Base-by-base conservation (phyloP, 257 asterid species). In the Mitragyna speciosa region DNA sequence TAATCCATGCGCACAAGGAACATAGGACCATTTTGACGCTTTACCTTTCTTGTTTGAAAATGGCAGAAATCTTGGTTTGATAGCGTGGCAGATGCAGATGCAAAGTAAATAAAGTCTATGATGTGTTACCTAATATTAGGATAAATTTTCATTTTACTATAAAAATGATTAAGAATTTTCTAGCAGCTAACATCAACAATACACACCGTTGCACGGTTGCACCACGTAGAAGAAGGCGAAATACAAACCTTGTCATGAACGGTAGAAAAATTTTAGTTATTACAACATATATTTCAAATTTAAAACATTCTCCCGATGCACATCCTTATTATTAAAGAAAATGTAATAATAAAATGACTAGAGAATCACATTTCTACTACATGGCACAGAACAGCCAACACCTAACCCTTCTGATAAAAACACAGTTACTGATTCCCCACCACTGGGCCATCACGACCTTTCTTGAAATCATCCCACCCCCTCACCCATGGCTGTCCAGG, bases 401-500 rank as follows among this genome's bases (percentile, higher is more conserved):
- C 28, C 31, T 6, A 16, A 76, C 43, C 45, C 30, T 83, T 77
- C 72, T 8, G 64, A 54, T 52, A 14, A 12, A 28, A 80, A 61
- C 64, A 49, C 43, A 49, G 17, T 89, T 88, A 95, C 90, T 93
- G 99, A 84, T 95, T 93, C 16, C 98, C 98, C 14, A 88, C 76
- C 47, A 88, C 41, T 51, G 97, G 98, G 77, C 86, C 76, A 72
- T 95, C 97, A 28, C 89, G 89, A 24, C 96, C 93, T 86, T 84
- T 93, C 86, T 86, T 95, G 93, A 87, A 87, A 84, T 93, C 99
- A 76, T 95, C 98, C 98, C 99, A 95, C 54, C 99, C 99, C 80
- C 97, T 92, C 78, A 93, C 97, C 99, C 99, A 95, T 20, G 92
- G 83, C 79, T 89, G 90, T 20, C 99, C 99, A 6, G 91, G 87